Evolutionary conservation across 2,329 filamentous ascomycete genomes (phyloP), one percentile per base, ranked within the genome.

Genomic region (Colletotrichum plurivorum): DNA sequence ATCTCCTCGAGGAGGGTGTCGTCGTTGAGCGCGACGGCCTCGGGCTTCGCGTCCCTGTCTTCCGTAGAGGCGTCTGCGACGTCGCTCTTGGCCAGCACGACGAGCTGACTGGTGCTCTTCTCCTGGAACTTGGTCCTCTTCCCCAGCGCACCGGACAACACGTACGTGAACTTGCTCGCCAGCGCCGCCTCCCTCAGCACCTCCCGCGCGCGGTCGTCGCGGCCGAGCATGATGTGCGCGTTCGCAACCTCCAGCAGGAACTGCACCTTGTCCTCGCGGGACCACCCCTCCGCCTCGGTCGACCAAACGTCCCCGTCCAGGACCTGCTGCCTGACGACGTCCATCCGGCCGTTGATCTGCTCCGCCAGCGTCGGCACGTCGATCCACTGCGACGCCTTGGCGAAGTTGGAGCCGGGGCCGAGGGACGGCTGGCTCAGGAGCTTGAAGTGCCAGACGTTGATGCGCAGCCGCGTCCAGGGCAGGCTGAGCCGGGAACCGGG

Each of bases 1-100:
- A 99, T 95, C 3, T 90, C 89, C 78, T 99, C 96, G 2, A 98
- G 85, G 0, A 99, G 85, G 0, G 96, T 98, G 77, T 99, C 96
- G 74, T 99, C 93, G 76, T 98, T 97, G 4, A 98, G 83, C 43
- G 92, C 88, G 15, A 98, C 79, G 3, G 92, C 91, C 73, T 92
- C 88, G 0, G 94, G 94, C 25, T 81, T 82, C 1, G 75, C 72
- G 55, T 75, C 75, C 3, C 41, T 74, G 5, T 76, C 72, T 25
- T 71, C 73, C 1, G 70, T 71, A 5, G 69, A 71, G 4, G 66
- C 72, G 5, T 63, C 54, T 15, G 67, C 67, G 0, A 68, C 64
- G 12, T 74, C 71, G 77, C 95, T 98, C 78, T 90, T 94, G 1
- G 96, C 96, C 36, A 98, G 83, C 2, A 99, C 94, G 1, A 99